These are phyloP conservation scores for Rhododendron kiyosumense DNA, from an alignment of 148 eudicot species.

Conservation along the genomic window DNA sequence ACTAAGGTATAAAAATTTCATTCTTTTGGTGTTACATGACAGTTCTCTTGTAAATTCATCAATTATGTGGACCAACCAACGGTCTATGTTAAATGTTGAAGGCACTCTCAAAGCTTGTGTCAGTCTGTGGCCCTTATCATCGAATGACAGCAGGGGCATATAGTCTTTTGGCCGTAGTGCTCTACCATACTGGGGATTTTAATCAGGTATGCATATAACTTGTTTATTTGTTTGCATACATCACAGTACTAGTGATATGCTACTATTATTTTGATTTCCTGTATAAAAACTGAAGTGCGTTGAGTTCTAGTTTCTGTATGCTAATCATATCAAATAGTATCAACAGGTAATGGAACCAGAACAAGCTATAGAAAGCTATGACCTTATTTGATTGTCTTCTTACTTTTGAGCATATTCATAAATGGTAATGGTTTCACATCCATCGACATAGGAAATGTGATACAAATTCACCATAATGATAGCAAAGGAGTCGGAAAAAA, in stretches of 20 bases:
- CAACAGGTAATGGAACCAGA: neutral
- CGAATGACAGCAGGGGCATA: slow-evolving; percentile 99
- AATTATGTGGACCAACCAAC: slow-evolving; percentile 10
- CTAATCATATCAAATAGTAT: too few species aligned
- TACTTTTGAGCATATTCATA: neutral
- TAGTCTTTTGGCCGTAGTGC: slow-evolving; percentile 96
- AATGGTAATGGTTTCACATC: neutral
- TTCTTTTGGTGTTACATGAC: neutral
- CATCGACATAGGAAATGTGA: too few species aligned
- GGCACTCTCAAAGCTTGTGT: slow-evolving; percentile 97
- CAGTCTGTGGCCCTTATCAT: slow-evolving; percentile 99
- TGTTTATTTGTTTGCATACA: neutral
- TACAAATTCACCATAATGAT: neutral
- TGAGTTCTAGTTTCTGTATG: neutral
- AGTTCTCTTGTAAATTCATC: neutral
- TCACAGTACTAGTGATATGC: neutral
- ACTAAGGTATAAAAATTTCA: slow-evolving; percentile 57
- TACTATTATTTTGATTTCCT: neutral
- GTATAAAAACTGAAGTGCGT: neutral
- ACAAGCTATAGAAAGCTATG: neutral
- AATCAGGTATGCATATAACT: slow-evolving; percentile 63
- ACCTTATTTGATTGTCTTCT: neutral
- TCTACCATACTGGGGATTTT: slow-evolving; percentile 99
- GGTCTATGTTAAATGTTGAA: slow-evolving; percentile 21
- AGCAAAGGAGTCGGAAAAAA: neutral